Conservation (phyloP, 805 yeast genomes). For the Myxozyma mucilagina region DNA sequence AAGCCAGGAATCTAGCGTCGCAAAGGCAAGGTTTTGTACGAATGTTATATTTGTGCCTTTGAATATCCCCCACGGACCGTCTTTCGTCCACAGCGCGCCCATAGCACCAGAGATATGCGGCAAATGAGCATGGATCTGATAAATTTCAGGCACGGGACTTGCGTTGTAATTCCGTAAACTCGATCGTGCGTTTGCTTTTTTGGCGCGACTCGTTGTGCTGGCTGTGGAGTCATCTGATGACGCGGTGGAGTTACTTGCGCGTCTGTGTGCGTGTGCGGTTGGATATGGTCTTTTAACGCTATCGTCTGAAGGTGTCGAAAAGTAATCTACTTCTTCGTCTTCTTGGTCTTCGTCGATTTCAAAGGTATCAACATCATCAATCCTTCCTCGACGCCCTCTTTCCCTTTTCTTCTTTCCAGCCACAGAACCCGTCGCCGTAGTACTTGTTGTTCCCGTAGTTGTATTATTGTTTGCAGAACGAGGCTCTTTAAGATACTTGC, state of each 20-base stretch:
- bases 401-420: constrained; percentile 22
- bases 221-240: constrained; percentile 2
- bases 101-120: constrained; percentile 41
- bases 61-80: constrained; percentile 63
- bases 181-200: not conserved
- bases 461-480: no score
- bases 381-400: constrained; percentile 28
- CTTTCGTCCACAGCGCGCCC: constrained; percentile 60
- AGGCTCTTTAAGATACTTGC: constrained; percentile 43
- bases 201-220: not conserved
- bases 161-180: not conserved
- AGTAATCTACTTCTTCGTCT: constrained; percentile 32
- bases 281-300: not conserved
- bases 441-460: no score
- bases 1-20: constrained; percentile 86
- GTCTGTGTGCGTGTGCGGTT: not conserved
- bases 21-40: constrained; percentile 68
- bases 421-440: not conserved
- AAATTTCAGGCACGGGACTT: constrained; percentile 17
- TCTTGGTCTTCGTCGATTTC: constrained; percentile 22
- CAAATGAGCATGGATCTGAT: constrained; percentile 31
- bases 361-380: constrained; percentile 24
- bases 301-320: constrained; percentile 23
- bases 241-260: constrained; percentile 10
- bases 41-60: constrained; percentile 70